phyloP scores from a whole-genome alignment of 2,329 filamentous ascomycete genomes.

The Byssochlamys sp. region DNA sequence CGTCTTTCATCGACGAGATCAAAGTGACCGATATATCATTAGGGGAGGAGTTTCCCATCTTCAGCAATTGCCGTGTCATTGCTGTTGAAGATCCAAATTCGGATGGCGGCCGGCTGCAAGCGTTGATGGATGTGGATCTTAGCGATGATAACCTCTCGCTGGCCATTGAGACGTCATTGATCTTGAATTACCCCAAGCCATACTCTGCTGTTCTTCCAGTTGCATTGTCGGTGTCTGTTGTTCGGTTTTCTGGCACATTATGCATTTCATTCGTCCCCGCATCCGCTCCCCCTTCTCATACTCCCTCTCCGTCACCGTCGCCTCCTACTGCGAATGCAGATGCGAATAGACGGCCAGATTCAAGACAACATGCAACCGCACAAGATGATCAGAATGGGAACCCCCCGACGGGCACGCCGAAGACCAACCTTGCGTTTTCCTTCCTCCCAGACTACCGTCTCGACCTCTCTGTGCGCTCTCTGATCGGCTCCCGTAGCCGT shows the following conservation, averaged over 20 bases:
- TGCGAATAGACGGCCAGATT: not conserved
- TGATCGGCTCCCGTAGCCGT: constrained; percentile 53
- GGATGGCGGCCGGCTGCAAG: constrained; percentile 71
- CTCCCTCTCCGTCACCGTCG: constrained; percentile 23
- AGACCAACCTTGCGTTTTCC: constrained; percentile 84
- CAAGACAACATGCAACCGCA: not conserved
- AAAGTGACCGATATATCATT: constrained; percentile 85
- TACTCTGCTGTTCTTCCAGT: constrained; percentile 83
- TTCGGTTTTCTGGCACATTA: constrained; percentile 87
- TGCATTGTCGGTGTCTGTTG: constrained; percentile 79
- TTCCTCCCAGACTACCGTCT: constrained; percentile 61
- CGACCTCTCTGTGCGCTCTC: constrained; percentile 54
- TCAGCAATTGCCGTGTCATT: constrained; percentile 94
- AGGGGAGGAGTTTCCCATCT: constrained; percentile 95
- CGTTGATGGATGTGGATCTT: constrained; percentile 91
- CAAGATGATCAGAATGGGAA: constrained; percentile 34
- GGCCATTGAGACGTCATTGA: constrained; percentile 83
- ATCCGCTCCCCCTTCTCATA: constrained; percentile 28
- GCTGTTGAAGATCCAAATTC: constrained; percentile 54
- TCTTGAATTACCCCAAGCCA: constrained; percentile 89
- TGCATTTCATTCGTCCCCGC: constrained; percentile 86
- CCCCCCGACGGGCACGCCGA: constrained; percentile 47
- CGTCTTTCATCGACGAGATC: constrained; percentile 88
- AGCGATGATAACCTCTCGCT: constrained; percentile 86
- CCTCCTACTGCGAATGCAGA: constrained; percentile 7